Conservation (phyloP, 129 eudicot genomes). For the Ambrosia trifida region DNA sequence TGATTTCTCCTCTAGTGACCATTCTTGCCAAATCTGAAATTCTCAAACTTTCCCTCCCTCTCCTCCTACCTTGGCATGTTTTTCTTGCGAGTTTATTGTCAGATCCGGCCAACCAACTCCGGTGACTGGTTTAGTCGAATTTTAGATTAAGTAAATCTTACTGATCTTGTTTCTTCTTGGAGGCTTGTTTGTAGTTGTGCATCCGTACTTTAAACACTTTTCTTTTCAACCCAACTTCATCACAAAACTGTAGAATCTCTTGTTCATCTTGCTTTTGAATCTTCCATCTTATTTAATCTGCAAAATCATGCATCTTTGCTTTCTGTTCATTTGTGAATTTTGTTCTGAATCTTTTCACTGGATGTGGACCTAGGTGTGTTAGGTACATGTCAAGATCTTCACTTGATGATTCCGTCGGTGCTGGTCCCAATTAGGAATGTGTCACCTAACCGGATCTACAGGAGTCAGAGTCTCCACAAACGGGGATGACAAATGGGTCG, state of each 20-base stretch:
- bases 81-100: too few relatives aligned
- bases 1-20: too few relatives aligned
- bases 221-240: conserved; percentile 59
- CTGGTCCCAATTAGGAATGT: too few relatives aligned
- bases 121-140: background rate
- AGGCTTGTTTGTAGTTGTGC: conserved; percentile 84
- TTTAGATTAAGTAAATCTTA: conserved; percentile 24
- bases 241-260: conserved; percentile 57
- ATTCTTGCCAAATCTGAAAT: too few relatives aligned
- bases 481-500: too few relatives aligned
- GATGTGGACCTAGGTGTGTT: conserved; percentile 27
- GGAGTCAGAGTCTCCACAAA: too few relatives aligned
- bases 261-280: conserved; percentile 83
- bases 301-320: conserved; percentile 64
- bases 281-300: conserved; percentile 68
- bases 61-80: too few relatives aligned
- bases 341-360: conserved; percentile 62
- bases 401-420: conserved; percentile 69
- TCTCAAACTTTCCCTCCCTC: too few relatives aligned
- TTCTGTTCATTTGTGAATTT: conserved; percentile 71
- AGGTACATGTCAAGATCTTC: conserved; percentile 67
- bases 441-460: too few relatives aligned
- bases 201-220: conserved; percentile 87
- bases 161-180: conserved; percentile 61
- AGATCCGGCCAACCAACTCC: too few relatives aligned